Percentiles rank a stretch among this genome's conserved stretches.
These are phyloP conservation scores for Zalaria obscura DNA, from an alignment of 2,329 filamentous ascomycete species.

Conservation along the genomic window DNA sequence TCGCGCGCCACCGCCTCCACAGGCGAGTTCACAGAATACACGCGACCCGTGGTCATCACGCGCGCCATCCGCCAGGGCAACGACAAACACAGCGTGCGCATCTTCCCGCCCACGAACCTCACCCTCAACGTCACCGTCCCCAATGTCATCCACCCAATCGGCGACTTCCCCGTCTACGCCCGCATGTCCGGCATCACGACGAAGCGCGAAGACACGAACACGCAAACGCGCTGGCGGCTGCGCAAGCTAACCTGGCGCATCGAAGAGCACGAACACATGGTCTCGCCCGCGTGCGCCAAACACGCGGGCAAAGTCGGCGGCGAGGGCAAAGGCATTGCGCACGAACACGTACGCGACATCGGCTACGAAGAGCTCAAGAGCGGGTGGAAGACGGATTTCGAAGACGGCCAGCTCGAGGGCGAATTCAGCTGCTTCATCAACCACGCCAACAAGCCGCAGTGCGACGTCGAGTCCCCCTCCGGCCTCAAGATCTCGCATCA, in stretches of 20 bases:
- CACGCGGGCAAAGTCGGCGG: conserved; percentile 54
- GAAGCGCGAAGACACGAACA: conserved; percentile 43
- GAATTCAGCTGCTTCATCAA: conserved; percentile 57
- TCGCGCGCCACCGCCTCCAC: conserved; percentile 49
- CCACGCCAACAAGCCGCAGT: conserved; percentile 51
- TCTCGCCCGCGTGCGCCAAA: conserved; percentile 66
- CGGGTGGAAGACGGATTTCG: conserved; percentile 80
- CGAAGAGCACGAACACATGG: conserved; percentile 69
- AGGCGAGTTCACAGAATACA: conserved; percentile 49
- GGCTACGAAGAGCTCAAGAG: conserved; percentile 68
- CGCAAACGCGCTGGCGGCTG: conserved; percentile 73
- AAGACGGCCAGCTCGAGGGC: conserved; percentile 57
- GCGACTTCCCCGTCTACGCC: conserved; percentile 65
- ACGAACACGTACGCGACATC: conserved; percentile 63
- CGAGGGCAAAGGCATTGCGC: conserved; percentile 54
- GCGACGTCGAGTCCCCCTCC: conserved; percentile 60
- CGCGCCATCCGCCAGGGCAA: conserved; percentile 65
- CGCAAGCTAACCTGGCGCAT: conserved; percentile 88
- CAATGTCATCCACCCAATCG: conserved; percentile 73
- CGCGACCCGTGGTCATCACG: conserved; percentile 57
- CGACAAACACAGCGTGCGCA: conserved; percentile 79
- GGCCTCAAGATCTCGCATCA: conserved; percentile 72
- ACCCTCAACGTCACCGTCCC: conserved; percentile 72
- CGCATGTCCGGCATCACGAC: conserved; percentile 76
- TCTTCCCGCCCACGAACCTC: conserved; percentile 93